These are phyloP conservation scores for Coemansia javaensis DNA, from an alignment of 192 early-diverging fungal genomes.

Conservation along the genomic window DNA sequence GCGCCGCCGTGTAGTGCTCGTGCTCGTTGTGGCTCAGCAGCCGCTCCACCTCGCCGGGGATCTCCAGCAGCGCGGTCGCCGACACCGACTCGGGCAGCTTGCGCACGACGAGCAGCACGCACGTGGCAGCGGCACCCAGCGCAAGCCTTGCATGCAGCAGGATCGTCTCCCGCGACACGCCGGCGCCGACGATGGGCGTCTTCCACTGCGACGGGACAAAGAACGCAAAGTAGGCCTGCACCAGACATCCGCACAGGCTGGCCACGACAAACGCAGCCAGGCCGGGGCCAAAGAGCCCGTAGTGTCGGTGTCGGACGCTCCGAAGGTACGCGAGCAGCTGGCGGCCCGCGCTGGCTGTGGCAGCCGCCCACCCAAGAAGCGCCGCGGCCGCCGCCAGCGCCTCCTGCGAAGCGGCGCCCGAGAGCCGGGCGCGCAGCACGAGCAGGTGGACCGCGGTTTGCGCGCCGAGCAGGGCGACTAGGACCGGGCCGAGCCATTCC, in stretches of 20 bases:
- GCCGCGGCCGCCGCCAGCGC: neutral
- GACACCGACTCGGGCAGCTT: constrained; percentile 6
- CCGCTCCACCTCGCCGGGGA: neutral
- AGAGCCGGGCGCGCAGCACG: neutral
- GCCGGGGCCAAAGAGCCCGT: constrained; percentile 17
- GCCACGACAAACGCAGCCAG: constrained; percentile 14
- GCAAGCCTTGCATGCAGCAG: neutral
- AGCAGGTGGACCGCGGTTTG: constrained; percentile 8
- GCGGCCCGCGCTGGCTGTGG: neutral
- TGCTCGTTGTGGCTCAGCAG: neutral
- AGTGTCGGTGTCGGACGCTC: constrained; percentile 6
- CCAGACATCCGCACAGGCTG: constrained; percentile 3
- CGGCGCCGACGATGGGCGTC: constrained; percentile 6
- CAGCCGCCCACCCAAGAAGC: neutral
- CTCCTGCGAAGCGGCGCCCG: neutral
- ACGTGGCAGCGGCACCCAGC: neutral
- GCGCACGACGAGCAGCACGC: constrained; percentile 24
- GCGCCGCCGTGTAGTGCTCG: neutral
- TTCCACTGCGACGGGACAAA: constrained; percentile 12
- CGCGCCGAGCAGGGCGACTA: constrained; percentile 2
- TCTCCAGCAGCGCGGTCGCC: neutral
- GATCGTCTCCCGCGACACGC: neutral
- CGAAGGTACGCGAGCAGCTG: neutral
- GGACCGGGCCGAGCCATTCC: constrained; percentile 23
- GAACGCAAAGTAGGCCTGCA: constrained; percentile 17